phyloP scores from a whole-genome alignment of 495 filamentous ascomycete species.

The Aspergillus egyptiacus region DNA sequence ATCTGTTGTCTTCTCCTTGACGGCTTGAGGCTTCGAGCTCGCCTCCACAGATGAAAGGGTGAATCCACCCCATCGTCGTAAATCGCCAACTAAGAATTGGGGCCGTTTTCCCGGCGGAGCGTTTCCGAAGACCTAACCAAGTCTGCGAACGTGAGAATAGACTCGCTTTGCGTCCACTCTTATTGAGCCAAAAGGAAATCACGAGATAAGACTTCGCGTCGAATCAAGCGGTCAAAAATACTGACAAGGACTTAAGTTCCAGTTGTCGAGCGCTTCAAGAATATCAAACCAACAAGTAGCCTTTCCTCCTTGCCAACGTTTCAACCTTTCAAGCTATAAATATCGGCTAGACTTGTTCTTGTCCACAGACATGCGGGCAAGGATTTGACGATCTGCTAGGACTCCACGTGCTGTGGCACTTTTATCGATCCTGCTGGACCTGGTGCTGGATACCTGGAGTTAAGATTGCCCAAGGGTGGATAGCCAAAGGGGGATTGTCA shows the following conservation, averaged over 20 bases:
- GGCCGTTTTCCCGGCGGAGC: constrained; percentile 19
- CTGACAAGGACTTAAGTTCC: neutral
- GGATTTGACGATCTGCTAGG: constrained; percentile 20
- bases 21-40: constrained; percentile 2
- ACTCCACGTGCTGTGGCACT: constrained; percentile 25
- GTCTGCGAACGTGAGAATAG: neutral
- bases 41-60: constrained; percentile 14
- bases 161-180: constrained; percentile 6
- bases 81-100: constrained; percentile 12
- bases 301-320: neutral
- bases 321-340: neutral
- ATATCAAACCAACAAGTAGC: neutral
- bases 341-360: neutral
- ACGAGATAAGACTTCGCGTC: constrained; percentile 6
- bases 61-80: constrained; percentile 7
- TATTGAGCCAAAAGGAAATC: constrained; percentile 7
- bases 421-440: constrained; percentile 28
- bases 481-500: neutral
- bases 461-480: neutral
- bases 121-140: constrained; percentile 11
- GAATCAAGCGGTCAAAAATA: neutral
- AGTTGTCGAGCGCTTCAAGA: neutral
- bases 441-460: constrained; percentile 10
- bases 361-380: constrained; percentile 7
- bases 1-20: constrained; percentile 1